Base-by-base conservation (phyloP, 2,329 filamentous ascomycete genomes). In the Pseudogymnoascus verrucosus region DNA sequence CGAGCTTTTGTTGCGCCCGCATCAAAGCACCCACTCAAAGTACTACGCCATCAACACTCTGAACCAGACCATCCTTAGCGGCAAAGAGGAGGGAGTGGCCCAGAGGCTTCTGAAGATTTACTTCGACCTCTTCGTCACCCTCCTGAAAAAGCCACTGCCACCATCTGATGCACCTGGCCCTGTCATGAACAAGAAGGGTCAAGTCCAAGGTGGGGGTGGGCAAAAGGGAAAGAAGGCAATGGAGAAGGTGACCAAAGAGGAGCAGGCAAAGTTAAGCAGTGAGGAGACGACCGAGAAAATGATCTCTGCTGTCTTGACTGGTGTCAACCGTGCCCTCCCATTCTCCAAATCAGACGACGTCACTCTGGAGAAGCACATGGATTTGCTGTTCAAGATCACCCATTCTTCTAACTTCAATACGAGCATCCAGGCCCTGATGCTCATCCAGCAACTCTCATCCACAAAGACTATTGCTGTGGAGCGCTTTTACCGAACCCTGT, bases 341-440 rank as follows among this genome's bases (percentile, higher is more conserved):
- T 99, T 97, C 75, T 89, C 92, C 10, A 88, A 89, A 67, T 86
- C 89, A 1, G 90, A 95, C 71, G 87, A 90, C 69, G 84, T 86
- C 47, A 86, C 85, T 23, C 85, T 98, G 68, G 90, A 96, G 71
- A 87, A 88, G 64, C 93, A 99, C 72, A 84, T 99, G 64, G 89
- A 98, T 73, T 97, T 93, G 2, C 83, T 99, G 26, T 99, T 97
- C 82, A 88, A 87, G 70, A 95, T 99, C 71, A 96, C 95, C 0
- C 95, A 99, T 76, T 98, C 93, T 0, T 91, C 93, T 64, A 99
- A 99, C 76, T 98, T 99, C 83, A 99, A 98, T 78, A 99, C 95
- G 0, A 95, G 92, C 73, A 91, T 99, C 39, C 95, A 99, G 76
- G 93, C 95, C 36, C 83, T 99, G 68, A 89, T 96, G 78, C 80